A percentile compares a stretch with the other conserved stretches of the same genome.
Evolutionary conservation across 768 basidiomycete species (phyloP).

Genomic region (Russula abietina): DNA sequence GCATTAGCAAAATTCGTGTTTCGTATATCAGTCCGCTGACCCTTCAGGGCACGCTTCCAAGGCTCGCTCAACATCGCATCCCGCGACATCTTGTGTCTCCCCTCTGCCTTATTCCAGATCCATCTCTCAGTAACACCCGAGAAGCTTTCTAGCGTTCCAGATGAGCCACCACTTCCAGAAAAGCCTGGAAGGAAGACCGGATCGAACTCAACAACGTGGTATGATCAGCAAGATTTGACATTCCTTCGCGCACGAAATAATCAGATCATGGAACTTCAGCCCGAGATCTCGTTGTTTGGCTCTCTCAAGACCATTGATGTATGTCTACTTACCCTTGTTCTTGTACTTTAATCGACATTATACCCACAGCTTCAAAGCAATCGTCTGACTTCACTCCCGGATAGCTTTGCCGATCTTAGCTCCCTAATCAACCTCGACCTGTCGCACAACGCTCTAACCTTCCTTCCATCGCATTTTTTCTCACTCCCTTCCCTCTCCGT

Average conservation of each 20-base stretch:
- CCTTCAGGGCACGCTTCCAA: constrained; percentile 40
- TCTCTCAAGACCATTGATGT: constrained; percentile 77
- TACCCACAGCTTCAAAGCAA: constrained; percentile 65
- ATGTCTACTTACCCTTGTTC: constrained; percentile 29
- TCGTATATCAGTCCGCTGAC: constrained; percentile 38
- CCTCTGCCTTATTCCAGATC: constrained; percentile 72
- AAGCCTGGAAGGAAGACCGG: constrained; percentile 33
- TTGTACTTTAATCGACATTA: constrained; percentile 8
- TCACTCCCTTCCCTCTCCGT: constrained; percentile 59
- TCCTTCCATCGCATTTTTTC: constrained; percentile 59
- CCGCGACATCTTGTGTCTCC: constrained; percentile 65
- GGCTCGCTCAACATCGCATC: constrained; percentile 72
- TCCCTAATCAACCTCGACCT: constrained; percentile 64
- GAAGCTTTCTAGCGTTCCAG: constrained; percentile 54
- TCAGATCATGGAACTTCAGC: constrained; percentile 71
- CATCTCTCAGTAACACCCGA: constrained; percentile 73
- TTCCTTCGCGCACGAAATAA: constrained; percentile 77
- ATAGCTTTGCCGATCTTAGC: constrained; percentile 61
- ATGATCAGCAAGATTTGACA: constrained; percentile 72
- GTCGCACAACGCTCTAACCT: constrained; percentile 61
- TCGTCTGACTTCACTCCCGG: constrained; percentile 54
- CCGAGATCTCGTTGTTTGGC: constrained; percentile 79
- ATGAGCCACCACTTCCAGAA: constrained; percentile 48
- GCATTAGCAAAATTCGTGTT: constrained; percentile 18
- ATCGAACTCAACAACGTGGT: constrained; percentile 54